Evolutionary conservation across 768 basidiomycete species (phyloP), one percentile per base, ranked within the genome.

Genomic region (Trametes villosa): DNA sequence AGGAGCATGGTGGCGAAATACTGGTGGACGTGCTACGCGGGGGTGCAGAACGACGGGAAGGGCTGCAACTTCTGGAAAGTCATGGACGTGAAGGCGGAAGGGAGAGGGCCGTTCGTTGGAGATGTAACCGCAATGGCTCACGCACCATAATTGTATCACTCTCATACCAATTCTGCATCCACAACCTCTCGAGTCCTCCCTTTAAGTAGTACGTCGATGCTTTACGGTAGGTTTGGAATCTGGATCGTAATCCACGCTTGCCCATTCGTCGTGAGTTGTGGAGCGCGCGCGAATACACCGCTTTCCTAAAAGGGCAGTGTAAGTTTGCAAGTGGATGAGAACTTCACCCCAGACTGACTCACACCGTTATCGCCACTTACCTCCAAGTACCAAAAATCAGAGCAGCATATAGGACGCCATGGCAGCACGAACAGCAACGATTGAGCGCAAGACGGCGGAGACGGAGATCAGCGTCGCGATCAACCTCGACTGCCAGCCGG

Each of bases 391-490:
- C 30, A 12, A 9, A 31, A 33, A 33, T 13, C 18, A 18, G 13
- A 33, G 9, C 6, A 49, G 22, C 20, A 12, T 24, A 11, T 12
- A 45, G 9, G 44, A 26, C 9, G 9, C 30, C 12, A 74, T 81
- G 80, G 65, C 76, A 45, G 72, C 78, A 62, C 79, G 91, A 68
- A 83, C 81, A 63, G 91, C 92, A 34, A 80, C 83, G 6, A 75
- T 96, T 60, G 85, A 87, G 29, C 83, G 96, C 54, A 91, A 91
- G 71, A 98, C 96, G 8, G 90, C 84, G 67, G 97, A 99, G 78
- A 98, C 97, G 0, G 77, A 88, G 62, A 94, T 98, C 62, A 81
- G 89, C n/a, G 88, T 96, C 64, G 80, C 74, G 34, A 78, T 99
- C 66, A 81, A 87, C 71, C 84, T 99, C 53, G 97, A 98, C 78